Percentiles rank a stretch among this genome's conserved stretches.
These are phyloP conservation scores for Jackrogersella multiformis DNA, from an alignment of 495 filamentous ascomycete genomes.

Conservation along the genomic window DNA sequence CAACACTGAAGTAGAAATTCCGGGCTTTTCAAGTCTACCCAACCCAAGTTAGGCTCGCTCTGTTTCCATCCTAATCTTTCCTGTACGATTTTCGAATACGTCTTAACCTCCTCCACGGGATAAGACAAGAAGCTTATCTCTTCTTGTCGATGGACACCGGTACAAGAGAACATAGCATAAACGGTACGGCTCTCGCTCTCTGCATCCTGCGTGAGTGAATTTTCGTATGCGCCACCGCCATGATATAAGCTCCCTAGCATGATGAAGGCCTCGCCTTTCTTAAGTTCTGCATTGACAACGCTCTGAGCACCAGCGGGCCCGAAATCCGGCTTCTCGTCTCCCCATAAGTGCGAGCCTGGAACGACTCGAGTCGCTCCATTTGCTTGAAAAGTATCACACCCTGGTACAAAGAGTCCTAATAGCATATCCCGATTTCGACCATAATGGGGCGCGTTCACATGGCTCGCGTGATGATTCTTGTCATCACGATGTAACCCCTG, in stretches of 20 bases:
- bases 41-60: conserved; percentile 47
- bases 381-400: conserved; percentile 44
- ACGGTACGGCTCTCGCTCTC: conserved; percentile 43
- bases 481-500: conserved; percentile 49
- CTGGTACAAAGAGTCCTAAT: conserved; percentile 49
- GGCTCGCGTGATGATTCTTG: conserved; percentile 46
- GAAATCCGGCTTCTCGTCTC: conserved; percentile 27
- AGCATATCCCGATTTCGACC: conserved; percentile 22
- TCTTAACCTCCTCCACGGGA: conserved; percentile 43
- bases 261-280: conserved; percentile 40
- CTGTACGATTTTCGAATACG: conserved; percentile 41
- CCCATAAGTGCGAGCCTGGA: conserved; percentile 45
- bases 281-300: conserved; percentile 37
- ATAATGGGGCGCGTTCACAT: conserved; percentile 35
- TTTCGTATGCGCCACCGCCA: conserved; percentile 39
- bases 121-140: conserved; percentile 48
- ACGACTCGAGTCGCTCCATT: conserved; percentile 50
- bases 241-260: conserved; percentile 46
- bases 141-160: conserved; percentile 48
- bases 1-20: conserved; percentile 25
- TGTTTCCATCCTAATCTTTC: conserved; percentile 45
- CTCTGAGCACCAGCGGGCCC: conserved; percentile 19
- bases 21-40: conserved; percentile 49
- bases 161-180: conserved; percentile 48
- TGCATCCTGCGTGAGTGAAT: background rate